phyloP scores from a whole-genome alignment of 352 stramenopile species.

The Globisporangium recalcitrans region DNA sequence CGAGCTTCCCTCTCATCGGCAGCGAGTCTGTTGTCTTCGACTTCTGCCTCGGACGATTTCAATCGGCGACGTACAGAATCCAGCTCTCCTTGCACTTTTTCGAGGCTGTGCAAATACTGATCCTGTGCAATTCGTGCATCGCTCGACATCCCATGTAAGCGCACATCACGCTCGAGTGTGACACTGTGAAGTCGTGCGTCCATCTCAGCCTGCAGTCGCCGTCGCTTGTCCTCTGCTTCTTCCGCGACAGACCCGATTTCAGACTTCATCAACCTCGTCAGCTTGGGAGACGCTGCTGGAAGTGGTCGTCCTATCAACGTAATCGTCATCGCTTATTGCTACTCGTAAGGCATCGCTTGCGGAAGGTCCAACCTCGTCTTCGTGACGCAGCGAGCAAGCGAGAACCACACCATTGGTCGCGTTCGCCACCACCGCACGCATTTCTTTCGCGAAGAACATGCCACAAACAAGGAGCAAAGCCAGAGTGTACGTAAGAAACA shows the following conservation, averaged over 20 bases:
- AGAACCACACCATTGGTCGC: conserved; percentile 37
- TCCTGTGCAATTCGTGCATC: conserved; percentile 45
- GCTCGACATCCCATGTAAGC: conserved; percentile 25
- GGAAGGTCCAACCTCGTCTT: conserved; percentile 4
- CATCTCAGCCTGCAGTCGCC: conserved; percentile 29
- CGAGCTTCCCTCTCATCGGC: conserved; percentile 34
- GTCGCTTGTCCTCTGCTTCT: conserved; percentile 22
- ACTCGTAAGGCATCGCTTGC: conserved; percentile 12
- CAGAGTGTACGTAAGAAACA: background rate
- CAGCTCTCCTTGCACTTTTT: conserved; percentile 43
- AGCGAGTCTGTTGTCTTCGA: conserved; percentile 34
- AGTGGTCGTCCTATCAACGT: conserved; percentile 13
- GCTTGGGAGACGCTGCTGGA: conserved; percentile 36
- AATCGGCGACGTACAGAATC: conserved; percentile 30
- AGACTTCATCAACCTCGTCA: conserved; percentile 39
- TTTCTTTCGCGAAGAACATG: conserved; percentile 30
- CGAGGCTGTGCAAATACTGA: conserved; percentile 47
- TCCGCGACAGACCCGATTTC: conserved; percentile 21
- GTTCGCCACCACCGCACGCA: conserved; percentile 36
- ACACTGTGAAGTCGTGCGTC: conserved; percentile 20
- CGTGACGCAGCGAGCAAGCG: conserved; percentile 21
- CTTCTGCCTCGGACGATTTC: conserved; percentile 21
- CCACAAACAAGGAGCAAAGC: conserved; percentile 20
- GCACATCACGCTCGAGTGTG: conserved; percentile 27
- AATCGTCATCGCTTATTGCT: conserved; percentile 7